Conservation (phyloP, 2,329 filamentous ascomycete species). For the Orbilia quercus region DNA sequence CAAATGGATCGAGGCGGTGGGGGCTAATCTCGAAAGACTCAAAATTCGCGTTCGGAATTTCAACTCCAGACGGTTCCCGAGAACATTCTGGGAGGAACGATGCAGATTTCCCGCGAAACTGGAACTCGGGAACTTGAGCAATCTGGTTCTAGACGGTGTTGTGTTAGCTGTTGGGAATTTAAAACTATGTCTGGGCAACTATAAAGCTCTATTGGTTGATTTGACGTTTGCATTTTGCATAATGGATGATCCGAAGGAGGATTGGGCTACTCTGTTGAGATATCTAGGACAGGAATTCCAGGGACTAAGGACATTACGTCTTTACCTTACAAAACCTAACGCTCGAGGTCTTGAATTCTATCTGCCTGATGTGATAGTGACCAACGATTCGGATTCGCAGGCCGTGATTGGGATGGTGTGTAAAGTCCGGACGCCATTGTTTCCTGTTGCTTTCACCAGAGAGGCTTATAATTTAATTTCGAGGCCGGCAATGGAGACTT, state of each 20-base stretch:
- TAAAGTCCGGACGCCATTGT: no score
- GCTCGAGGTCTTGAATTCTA: no score
- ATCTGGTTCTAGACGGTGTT: not conserved
- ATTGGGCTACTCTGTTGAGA: no score
- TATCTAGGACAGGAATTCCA: no score
- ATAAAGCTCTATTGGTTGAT: not conserved
- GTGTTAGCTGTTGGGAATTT: not conserved
- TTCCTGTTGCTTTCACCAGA: no score
- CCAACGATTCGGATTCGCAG: no score
- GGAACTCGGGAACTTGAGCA: not conserved
- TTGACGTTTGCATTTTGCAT: not conserved
- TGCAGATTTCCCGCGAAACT: not conserved
- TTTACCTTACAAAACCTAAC: no score
- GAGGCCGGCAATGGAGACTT: not conserved
- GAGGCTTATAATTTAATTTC: not conserved
- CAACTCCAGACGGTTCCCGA: not conserved
- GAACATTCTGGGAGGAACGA: not conserved
- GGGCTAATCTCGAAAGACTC: not conserved
- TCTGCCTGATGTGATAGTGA: no score
- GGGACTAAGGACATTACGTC: no score
- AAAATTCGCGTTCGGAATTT: not conserved
- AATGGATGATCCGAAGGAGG: no score
- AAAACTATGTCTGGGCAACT: not conserved
- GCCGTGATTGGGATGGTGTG: no score
- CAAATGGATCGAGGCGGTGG: conserved; percentile 4